Base-by-base conservation (phyloP, 2,329 filamentous ascomycete genomes). In the Colletotrichum sp. region DNA sequence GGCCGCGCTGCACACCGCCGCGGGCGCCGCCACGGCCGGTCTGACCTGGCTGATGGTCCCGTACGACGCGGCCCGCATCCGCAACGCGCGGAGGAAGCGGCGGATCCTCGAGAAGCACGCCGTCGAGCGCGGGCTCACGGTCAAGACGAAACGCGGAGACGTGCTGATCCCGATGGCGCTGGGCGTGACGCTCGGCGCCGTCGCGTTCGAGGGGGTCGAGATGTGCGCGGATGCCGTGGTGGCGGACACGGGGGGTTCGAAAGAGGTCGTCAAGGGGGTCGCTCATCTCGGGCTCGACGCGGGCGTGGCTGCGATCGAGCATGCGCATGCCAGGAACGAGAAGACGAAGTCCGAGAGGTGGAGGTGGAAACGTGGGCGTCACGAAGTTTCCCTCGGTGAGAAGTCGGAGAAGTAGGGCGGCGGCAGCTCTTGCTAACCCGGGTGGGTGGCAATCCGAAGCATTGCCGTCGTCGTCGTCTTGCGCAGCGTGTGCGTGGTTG, bases 11-110 rank as follows among this genome's bases (percentile, higher is more conserved):
- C 7, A 86, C 84, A n/a, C 84, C 1, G 81, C 84, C 1, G 82
- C 86, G 8, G 86, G 85, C 1, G 80, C 86, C 3, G 85, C 82
- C 2, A 78, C 86, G 63, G 82, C 84, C 10, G 70, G 64, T 18
- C 64, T 68, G 18, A 68, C 63, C 22, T 68, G 64, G 70, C 44
- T 57, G 34, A 26, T 64, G 64, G 30, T 52, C 9, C 39, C 63
- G 13, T 68, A 68, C 57, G 57, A 75, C 5, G 85, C 84, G 5
- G 85, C 85, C 1, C 81, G 83, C 0, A 83, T 87, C 6, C 85
- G 85, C 68, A 87, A 87, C 77, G 85, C 85, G 2, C 81, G 85
- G 2, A 86, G 84, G 76, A 86, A 87, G 72, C 81, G 85, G 7
- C 84, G 84, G 24, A 86, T 87, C 0, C 85, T 87, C 68, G 84